These are phyloP conservation scores for Lachnellula cervina DNA, from an alignment of 2,329 filamentous ascomycete genomes.

Conservation along the genomic window DNA sequence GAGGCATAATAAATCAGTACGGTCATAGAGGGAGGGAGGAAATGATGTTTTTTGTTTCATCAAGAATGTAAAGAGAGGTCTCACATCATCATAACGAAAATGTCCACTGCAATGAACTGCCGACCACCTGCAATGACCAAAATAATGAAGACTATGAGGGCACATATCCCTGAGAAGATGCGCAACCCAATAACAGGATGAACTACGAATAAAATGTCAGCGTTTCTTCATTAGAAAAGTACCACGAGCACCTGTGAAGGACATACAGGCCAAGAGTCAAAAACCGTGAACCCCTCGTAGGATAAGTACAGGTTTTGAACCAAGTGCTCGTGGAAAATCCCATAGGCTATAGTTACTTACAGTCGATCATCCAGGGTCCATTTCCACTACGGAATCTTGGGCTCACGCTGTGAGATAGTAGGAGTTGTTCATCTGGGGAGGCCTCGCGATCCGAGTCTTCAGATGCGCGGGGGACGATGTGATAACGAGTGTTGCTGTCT, in stretches of 20 bases:
- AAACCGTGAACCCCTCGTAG: no score
- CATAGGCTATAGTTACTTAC: no score
- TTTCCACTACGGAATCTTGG: not conserved
- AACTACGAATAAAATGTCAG: not conserved
- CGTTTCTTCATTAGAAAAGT: no score
- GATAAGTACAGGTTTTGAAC: no score
- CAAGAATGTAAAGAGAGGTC: not conserved
- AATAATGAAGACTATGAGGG: not conserved
- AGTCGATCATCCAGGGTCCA: not conserved
- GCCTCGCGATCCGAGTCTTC: constrained; percentile 6
- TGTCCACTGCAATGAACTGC: not conserved
- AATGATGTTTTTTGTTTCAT: not conserved
- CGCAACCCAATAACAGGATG: not conserved
- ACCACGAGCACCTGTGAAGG: no score
- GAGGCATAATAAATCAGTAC: not conserved
- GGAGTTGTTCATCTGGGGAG: not conserved
- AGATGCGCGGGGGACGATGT: constrained; percentile 1
- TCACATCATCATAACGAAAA: constrained; percentile 8
- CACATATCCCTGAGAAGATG: not conserved
- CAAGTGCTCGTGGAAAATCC: no score
- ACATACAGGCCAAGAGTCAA: no score
- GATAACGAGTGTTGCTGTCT: constrained; percentile 37
- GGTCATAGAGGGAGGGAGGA: no score
- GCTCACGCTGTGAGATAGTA: not conserved
- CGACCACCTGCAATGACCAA: not conserved